Base-by-base conservation (phyloP, 164 flowering plant genomes). In the Cinnamomum chago region DNA sequence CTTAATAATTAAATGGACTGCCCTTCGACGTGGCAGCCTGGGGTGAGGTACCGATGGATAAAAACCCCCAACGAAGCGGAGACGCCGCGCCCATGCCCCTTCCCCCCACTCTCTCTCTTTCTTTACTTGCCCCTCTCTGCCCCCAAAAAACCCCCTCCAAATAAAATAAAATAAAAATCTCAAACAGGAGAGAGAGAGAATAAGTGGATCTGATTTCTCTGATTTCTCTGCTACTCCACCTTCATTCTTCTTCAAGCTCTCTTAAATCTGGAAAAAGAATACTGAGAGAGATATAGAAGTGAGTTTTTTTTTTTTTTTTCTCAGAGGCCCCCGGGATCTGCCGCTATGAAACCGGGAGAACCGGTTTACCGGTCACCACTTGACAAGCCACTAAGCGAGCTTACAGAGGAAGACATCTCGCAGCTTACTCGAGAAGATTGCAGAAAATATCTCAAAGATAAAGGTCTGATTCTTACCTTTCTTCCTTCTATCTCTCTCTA, bases 381-480 rank as follows among this genome's bases (percentile, higher is more conserved):
- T 5, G 92, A 93, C 80, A 95, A 95, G 77, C 97, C 99, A 47
- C 86, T 92, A 65, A 76, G 78, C 74, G 86, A 79, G 58, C 95
- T 95, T 70, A 95, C 97, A 10, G 96, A 93, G 72, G 98, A 93
- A 23, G 99, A 95, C 86, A 90, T 95, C 82, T 88, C 98, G 17
- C 99, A 93, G 86, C 88, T 93, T 82, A 95, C 99, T 22, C 95
- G 99, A 40, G 99, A 93, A 76, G 98, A 95, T 76, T 95, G 98
- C 82, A 92, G 98, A 81, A 89, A 84, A 65, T 95, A 82, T 78
- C 99, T 95, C 89, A 89, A 87, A 81, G 88, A 88, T 22, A 95
- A 95, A 92, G 97, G 98, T 91, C 24, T 15, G 68, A 47, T 28
- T 30, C 55, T 25, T 24, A 50, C 35, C 70, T 27, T 69, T 58